Conservation (phyloP, 164 flowering plant genomes). For the Brasenia schreberi region DNA sequence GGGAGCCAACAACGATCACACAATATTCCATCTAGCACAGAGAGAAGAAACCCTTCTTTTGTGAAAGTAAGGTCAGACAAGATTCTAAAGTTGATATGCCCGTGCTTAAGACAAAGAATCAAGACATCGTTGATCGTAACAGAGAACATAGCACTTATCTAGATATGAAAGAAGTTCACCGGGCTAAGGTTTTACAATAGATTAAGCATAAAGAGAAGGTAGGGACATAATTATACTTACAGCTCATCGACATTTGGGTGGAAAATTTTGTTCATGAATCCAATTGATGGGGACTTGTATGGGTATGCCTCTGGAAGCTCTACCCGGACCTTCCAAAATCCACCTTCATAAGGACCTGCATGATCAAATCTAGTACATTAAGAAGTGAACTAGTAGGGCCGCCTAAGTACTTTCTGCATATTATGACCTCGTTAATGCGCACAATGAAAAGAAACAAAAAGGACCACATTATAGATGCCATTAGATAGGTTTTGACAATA, state of each 20-base stretch:
- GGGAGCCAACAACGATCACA: too few relatives aligned
- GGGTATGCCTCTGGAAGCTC: constrained; percentile 95
- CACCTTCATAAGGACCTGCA: constrained; percentile 91
- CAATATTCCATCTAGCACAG: too few relatives aligned
- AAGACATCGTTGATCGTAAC: neutral
- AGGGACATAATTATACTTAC: constrained; percentile 28
- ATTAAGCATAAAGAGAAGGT: neutral
- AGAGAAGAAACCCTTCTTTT: neutral
- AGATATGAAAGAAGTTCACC: neutral
- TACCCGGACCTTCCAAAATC: constrained; percentile 91
- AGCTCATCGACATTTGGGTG: constrained; percentile 96
- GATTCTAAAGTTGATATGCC: neutral
- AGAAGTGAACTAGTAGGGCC: neutral
- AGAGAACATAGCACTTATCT: neutral
- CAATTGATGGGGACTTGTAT: constrained; percentile 92
- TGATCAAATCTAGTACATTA: neutral
- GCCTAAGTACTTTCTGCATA: too few relatives aligned
- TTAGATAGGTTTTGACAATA: too few relatives aligned
- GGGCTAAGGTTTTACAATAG: too few relatives aligned
- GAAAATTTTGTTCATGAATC: constrained; percentile 82
- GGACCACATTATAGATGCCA: too few relatives aligned
- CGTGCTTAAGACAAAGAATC: neutral
- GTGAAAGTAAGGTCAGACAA: neutral
- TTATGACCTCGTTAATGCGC: too few relatives aligned
- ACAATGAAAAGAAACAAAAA: too few relatives aligned